Percentiles rank a stretch among this genome's conserved stretches.
Evolutionary conservation across 2,329 filamentous ascomycete species (phyloP).

Genomic region (Alternaria triticina): DNA sequence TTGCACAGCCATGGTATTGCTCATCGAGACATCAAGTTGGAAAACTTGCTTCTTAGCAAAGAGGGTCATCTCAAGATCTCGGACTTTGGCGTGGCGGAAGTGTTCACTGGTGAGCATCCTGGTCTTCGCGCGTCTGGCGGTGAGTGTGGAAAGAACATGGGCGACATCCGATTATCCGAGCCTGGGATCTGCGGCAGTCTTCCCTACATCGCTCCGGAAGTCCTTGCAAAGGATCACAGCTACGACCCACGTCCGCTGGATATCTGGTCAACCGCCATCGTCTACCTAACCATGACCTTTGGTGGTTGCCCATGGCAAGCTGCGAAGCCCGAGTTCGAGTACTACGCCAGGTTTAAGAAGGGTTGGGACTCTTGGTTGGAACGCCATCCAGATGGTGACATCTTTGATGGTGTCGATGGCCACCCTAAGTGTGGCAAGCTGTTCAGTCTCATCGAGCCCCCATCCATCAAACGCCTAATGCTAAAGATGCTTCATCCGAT

Average conservation of each 20-base stretch:
- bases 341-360: slow-evolving; percentile 69
- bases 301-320: slow-evolving; percentile 76
- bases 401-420: slow-evolving; percentile 61
- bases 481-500: slow-evolving; percentile 84
- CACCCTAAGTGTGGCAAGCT: slow-evolving; percentile 71
- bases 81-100: slow-evolving; percentile 88
- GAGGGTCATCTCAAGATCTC: slow-evolving; percentile 88
- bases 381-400: slow-evolving; percentile 58
- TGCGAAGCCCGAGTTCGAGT: slow-evolving; percentile 61
- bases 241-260: slow-evolving; percentile 82
- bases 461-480: slow-evolving; percentile 70
- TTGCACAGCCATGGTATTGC: slow-evolving; percentile 84
- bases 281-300: slow-evolving; percentile 79
- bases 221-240: slow-evolving; percentile 69
- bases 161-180: slow-evolving; percentile 71
- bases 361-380: slow-evolving; percentile 74
- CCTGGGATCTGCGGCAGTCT: slow-evolving; percentile 85
- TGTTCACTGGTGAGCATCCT: slow-evolving; percentile 82
- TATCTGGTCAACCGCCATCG: slow-evolving; percentile 84
- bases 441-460: slow-evolving; percentile 71
- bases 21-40: slow-evolving; percentile 88
- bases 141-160: slow-evolving; percentile 76
- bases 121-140: slow-evolving; percentile 75
- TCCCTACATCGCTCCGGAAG: slow-evolving; percentile 88
- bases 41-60: slow-evolving; percentile 80